Conservation (phyloP, 1,284 basidiomycete genomes). For the Leccinum angustisporum region DNA sequence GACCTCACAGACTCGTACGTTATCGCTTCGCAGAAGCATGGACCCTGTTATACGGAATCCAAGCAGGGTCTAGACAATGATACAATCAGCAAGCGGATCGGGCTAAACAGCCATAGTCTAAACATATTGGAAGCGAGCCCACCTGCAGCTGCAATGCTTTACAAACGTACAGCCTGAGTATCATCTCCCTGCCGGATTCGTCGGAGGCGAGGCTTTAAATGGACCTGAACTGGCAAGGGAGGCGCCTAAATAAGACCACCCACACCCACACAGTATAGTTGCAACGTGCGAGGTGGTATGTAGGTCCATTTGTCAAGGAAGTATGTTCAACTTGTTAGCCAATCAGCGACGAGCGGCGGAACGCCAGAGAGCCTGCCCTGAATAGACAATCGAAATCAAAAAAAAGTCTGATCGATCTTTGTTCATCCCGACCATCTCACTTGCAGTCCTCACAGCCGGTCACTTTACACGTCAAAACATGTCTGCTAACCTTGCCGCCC, state of each 20-base stretch:
- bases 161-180: background rate
- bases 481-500: conserved; percentile 73
- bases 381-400: conserved; percentile 24
- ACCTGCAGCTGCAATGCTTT: background rate
- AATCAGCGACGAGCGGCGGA: conserved; percentile 18
- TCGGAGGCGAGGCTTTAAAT: background rate
- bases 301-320: background rate
- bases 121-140: background rate
- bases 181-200: conserved; percentile 1
- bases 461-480: conserved; percentile 43
- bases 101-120: background rate
- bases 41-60: background rate
- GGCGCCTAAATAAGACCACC: background rate
- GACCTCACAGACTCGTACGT: conserved; percentile 20
- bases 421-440: conserved; percentile 31
- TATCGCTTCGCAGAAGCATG: conserved; percentile 21
- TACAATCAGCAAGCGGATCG: background rate
- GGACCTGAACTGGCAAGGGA: conserved; percentile 2
- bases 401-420: conserved; percentile 28
- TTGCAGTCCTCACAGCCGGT: conserved; percentile 2
- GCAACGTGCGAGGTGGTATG: conserved; percentile 1
- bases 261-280: background rate
- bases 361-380: conserved; percentile 32
- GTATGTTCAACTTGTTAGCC: conserved; percentile 3
- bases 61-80: background rate